A percentile compares a stretch with the other conserved stretches of the same genome.
phyloP scores from a whole-genome alignment of 2,329 filamentous ascomycete genomes.

The Saccharata proteae region DNA sequence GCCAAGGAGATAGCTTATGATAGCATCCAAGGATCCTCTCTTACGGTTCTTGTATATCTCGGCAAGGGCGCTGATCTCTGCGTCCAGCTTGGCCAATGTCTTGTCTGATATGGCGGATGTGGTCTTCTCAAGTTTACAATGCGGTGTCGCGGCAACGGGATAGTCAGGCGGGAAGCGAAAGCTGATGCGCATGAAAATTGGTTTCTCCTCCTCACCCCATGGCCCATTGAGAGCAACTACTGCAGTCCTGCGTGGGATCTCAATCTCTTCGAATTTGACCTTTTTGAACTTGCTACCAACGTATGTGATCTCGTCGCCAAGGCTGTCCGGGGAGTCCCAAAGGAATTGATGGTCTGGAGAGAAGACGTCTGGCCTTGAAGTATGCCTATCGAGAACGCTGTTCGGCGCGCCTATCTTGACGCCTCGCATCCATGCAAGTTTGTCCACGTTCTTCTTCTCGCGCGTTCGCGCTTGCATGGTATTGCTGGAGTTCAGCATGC shows the following conservation, averaged over 20 bases:
- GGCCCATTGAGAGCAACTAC: slow-evolving; percentile 48
- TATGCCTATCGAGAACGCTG: slow-evolving; percentile 12
- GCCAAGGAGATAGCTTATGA: slow-evolving; percentile 48
- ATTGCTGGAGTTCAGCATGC: slow-evolving; percentile 35
- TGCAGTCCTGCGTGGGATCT: slow-evolving; percentile 41
- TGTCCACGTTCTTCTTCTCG: slow-evolving; percentile 40
- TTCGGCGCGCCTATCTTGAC: slow-evolving; percentile 44
- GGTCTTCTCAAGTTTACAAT: slow-evolving; percentile 45
- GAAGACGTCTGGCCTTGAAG: slow-evolving; percentile 11
- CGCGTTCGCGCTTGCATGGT: slow-evolving; percentile 37
- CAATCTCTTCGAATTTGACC: slow-evolving; percentile 46
- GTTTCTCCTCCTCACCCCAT: slow-evolving; percentile 42
- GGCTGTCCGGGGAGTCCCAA: slow-evolving; percentile 32
- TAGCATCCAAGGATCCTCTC: slow-evolving; percentile 47
- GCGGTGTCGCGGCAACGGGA: slow-evolving; percentile 35
- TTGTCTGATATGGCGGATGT: slow-evolving; percentile 40
- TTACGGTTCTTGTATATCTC: slow-evolving; percentile 41
- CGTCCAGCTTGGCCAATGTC: slow-evolving; percentile 35
- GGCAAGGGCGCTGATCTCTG: slow-evolving; percentile 43
- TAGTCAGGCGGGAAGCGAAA: slow-evolving; percentile 48
- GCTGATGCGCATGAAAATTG: slow-evolving; percentile 44
- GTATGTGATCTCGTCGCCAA: slow-evolving; percentile 49
- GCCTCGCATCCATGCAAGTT: slow-evolving; percentile 53
- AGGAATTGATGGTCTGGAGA: slow-evolving; percentile 8
- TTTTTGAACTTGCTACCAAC: slow-evolving; percentile 50